Percentiles rank a stretch among this genome's conserved stretches.
Conservation (phyloP, 345 rosid genomes). For the Zanthoxylum bungeanum region DNA sequence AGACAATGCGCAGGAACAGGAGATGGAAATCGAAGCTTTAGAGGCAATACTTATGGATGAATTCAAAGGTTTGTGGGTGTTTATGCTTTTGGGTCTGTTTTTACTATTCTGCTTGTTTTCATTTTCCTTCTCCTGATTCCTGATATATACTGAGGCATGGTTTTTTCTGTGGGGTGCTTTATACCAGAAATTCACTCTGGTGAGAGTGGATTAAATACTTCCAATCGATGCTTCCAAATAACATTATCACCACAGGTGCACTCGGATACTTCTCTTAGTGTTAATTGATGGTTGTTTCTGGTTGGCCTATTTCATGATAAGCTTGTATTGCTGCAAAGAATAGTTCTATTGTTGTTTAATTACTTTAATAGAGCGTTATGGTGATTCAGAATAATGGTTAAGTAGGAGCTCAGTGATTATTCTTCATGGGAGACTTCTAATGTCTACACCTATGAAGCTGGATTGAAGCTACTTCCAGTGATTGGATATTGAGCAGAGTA, state of each 20-base stretch:
- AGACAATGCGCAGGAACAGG: conserved; percentile 87
- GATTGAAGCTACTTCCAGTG: background rate
- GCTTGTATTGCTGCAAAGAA: background rate
- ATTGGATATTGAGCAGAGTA: background rate
- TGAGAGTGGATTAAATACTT: conserved; percentile 93
- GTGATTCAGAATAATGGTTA: background rate
- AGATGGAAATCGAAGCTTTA: conserved; percentile 95
- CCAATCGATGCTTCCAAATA: conserved; percentile 79
- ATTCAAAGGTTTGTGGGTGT: conserved; percentile 60
- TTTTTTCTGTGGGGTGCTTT: conserved; percentile 5
- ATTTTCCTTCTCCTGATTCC: background rate
- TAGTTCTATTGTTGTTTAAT: background rate
- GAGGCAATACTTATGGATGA: conserved; percentile 97
- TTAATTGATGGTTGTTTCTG: background rate
- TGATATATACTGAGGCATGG: conserved; percentile 6
- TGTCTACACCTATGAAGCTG: background rate
- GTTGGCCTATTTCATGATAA: background rate
- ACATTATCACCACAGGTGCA: conserved; percentile 78
- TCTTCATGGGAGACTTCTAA: background rate
- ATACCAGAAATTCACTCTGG: conserved; percentile 72
- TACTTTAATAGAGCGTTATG: background rate
- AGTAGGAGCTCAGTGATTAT: background rate
- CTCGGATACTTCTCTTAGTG: background rate
- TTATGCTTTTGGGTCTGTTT: background rate
- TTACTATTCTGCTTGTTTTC: conserved; percentile 15